Evolutionary conservation across 805 yeast genomes (phyloP), one percentile per base, ranked within the genome.

Genomic region (Nakazawaea holstii): DNA sequence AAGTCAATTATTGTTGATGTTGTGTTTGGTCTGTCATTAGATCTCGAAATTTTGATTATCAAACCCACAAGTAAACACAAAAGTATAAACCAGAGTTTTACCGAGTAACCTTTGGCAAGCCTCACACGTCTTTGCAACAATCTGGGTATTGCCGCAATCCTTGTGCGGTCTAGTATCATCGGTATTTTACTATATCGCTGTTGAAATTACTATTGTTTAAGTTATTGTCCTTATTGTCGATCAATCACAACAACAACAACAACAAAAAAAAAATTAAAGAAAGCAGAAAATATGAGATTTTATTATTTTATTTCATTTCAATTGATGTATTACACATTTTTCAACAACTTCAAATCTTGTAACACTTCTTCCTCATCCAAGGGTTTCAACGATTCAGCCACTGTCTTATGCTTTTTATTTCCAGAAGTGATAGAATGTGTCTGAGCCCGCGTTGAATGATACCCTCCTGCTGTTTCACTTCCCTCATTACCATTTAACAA

Each of bases 391-490:
- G 43, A 20, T 24, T 47, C 49, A 14, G 28, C 33, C 17, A 47
- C 49, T 15, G 49, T 47, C 40, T 47, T 47, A 30, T 46, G 49
- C 30, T 40, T 46, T 32, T 40, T 39, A 31, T 26, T 31, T 30
- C 42, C 47, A 30, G 27, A 14, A 9, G 42, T 38, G 10, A 27
- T 35, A 15, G 17, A 15, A 38, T 28, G 38, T 17, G 42, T 38
- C 13, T 41, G 39, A 3, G 46, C 46, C 14, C 49, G 37, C 7
- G 49, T 47, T 10, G 36, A 27, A 20, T 47, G 49, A 33, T 47
- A 44, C 26, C 46, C 46, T 10, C 29, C 17, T 6, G 27, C 20
- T 2, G 43, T 42, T 20, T 40, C 46, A 20, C 40, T 35, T 8
- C 41, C 41, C 2, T 40, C 49, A 8, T 37, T 24, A 7, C 45